A percentile compares a stretch with the other conserved stretches of the same genome.
Evolutionary conservation across 352 stramenopile genomes (phyloP).

Genomic region (Discostella stelligera): DNA sequence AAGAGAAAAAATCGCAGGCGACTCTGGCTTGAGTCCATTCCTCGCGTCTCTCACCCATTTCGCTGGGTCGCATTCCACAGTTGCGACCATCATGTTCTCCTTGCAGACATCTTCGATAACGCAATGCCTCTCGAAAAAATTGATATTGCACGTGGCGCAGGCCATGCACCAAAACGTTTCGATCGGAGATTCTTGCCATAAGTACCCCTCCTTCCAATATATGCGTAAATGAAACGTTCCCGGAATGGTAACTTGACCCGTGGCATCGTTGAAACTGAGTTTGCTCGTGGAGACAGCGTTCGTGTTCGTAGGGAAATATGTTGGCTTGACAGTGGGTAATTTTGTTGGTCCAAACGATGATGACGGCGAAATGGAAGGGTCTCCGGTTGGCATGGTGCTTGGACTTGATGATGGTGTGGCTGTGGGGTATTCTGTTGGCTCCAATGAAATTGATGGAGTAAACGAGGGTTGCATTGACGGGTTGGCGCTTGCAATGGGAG

Average conservation of each 20-base stretch:
- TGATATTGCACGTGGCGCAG: constrained; percentile 33
- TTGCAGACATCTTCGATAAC: constrained; percentile 22
- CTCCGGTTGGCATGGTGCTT: not conserved
- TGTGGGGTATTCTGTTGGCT: constrained; percentile 6
- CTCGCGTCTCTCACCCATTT: not conserved
- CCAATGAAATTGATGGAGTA: constrained; percentile 3
- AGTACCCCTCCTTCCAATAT: constrained; percentile 20
- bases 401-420: not conserved
- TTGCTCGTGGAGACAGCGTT: not conserved
- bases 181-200: constrained; percentile 36
- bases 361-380: not conserved
- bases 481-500: not conserved
- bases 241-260: constrained; percentile 3
- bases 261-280: not conserved
- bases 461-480: constrained; percentile 11
- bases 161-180: constrained; percentile 37
- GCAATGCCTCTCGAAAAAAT: constrained; percentile 32
- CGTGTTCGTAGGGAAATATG: not conserved
- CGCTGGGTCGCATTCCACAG: not conserved
- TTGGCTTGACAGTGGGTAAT: not conserved
- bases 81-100: constrained; percentile 23
- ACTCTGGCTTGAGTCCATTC: not conserved
- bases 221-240: constrained; percentile 36
- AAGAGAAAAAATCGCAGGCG: not conserved
- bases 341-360: constrained; percentile 1